Evolutionary conservation across 805 yeast species (phyloP).

Genomic region (Cyberlindnera mrakii): DNA sequence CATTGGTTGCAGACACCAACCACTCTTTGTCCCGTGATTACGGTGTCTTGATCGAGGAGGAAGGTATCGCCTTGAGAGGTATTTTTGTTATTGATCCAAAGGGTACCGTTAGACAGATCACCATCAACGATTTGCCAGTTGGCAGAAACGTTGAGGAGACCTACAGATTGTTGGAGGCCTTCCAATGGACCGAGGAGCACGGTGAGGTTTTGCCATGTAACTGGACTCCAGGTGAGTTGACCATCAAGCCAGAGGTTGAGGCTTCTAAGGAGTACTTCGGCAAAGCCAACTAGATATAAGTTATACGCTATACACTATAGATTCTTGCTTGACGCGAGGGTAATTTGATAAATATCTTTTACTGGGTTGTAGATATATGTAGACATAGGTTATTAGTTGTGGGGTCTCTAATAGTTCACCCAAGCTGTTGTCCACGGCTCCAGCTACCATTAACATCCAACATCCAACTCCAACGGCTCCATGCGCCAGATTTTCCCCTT

Average conservation of each 20-base stretch:
- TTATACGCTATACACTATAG: no score
- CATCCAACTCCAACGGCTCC: no score
- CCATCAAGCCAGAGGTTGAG: slow-evolving; percentile 78
- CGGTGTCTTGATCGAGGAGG: slow-evolving; percentile 96
- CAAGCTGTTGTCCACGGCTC: no score
- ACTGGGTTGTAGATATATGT: no score
- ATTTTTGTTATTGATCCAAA: slow-evolving; percentile 96
- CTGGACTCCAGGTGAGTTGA: slow-evolving; percentile 95
- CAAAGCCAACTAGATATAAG: slow-evolving; percentile 38
- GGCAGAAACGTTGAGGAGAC: slow-evolving; percentile 99
- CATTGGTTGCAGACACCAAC: slow-evolving; percentile 95
- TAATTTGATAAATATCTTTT: background rate
- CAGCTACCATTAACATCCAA: no score
- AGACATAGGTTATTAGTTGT: no score
- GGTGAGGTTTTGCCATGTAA: slow-evolving; percentile 99
- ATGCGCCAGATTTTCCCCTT: no score
- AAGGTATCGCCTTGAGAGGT: slow-evolving; percentile 96
- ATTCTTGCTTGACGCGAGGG: no score
- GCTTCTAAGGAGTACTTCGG: slow-evolving; percentile 77
- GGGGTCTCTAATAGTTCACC: no score
- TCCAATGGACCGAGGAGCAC: slow-evolving; percentile 98
- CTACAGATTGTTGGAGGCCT: slow-evolving; percentile 94
- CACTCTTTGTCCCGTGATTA: slow-evolving; percentile 91
- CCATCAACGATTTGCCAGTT: slow-evolving; percentile 98
- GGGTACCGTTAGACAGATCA: slow-evolving; percentile 91